phyloP scores from a whole-genome alignment of 2,329 filamentous ascomycete species.

The Aureobasidium sp. region DNA sequence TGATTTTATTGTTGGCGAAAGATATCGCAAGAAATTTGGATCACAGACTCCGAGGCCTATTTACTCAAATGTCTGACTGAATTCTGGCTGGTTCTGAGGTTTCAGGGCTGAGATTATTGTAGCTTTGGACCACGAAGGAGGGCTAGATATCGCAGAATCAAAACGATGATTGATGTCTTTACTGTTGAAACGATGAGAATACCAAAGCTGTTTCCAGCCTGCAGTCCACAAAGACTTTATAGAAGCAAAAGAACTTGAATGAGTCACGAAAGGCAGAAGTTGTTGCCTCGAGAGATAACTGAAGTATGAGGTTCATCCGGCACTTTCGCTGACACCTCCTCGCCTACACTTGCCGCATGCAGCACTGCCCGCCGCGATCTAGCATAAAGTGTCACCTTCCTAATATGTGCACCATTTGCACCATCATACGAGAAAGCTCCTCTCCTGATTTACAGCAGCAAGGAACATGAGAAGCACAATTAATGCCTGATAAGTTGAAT shows the following conservation, averaged over 20 bases:
- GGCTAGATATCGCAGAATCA: not conserved
- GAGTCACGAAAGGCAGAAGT: not conserved
- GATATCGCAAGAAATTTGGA: not conserved
- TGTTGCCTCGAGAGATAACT: not conserved
- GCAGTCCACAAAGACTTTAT: not conserved
- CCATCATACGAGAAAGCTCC: not conserved
- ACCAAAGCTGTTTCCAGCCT: not conserved
- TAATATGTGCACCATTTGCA: not conserved
- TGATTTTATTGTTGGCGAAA: too few relatives aligned
- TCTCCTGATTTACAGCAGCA: not conserved
- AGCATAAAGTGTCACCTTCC: not conserved
- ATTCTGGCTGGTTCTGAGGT: not conserved
- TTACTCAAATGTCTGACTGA: not conserved
- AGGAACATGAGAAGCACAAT: not conserved
- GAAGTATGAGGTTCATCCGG: not conserved
- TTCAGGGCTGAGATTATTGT: too few relatives aligned
- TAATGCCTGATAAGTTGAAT: too few relatives aligned
- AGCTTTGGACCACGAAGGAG: not conserved
- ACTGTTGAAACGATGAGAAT: not conserved
- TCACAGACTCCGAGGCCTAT: not conserved
- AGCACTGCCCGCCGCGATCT: not conserved
- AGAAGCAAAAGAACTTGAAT: not conserved
- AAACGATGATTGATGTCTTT: not conserved
- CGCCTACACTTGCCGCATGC: conserved; percentile 5
- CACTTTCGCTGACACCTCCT: not conserved